These are phyloP conservation scores for Kondoa subrosea DNA, from an alignment of 768 basidiomycete species.

Conservation along the genomic window DNA sequence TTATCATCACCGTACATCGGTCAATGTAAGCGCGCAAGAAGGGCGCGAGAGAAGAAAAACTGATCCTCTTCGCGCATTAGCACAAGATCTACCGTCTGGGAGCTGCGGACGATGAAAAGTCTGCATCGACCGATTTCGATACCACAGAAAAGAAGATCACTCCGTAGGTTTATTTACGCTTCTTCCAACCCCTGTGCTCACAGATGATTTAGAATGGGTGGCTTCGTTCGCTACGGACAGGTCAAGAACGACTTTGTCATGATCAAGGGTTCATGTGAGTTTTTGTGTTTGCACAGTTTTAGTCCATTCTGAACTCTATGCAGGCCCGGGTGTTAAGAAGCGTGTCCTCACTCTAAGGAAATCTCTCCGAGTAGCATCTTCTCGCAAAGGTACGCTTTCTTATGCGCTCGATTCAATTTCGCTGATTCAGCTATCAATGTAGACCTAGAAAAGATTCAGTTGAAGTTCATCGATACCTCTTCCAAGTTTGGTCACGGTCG, in stretches of 20 bases:
- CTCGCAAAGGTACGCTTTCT: too few relatives aligned
- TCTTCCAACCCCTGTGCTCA: too few relatives aligned
- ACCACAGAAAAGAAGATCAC: constrained; percentile 71
- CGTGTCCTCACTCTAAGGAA: constrained; percentile 95
- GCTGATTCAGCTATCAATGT: too few relatives aligned
- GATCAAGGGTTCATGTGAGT: constrained; percentile 71
- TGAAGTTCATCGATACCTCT: constrained; percentile 98
- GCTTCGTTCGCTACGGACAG: constrained; percentile 97
- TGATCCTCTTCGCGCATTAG: background rate
- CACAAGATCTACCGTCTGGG: constrained; percentile 98
- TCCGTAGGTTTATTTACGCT: too few relatives aligned
- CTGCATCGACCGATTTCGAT: constrained; percentile 87
- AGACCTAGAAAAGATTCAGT: constrained; percentile 92
- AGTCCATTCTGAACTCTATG: too few relatives aligned
- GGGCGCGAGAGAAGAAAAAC: background rate
- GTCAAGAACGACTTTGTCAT: constrained; percentile 97
- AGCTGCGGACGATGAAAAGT: constrained; percentile 53
- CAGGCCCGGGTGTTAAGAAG: constrained; percentile 82
- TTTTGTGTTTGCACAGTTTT: too few relatives aligned
- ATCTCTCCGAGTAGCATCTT: constrained; percentile 89
- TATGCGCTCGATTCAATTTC: too few relatives aligned
- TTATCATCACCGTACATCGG: constrained; percentile 60
- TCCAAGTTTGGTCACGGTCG: constrained; percentile 63
- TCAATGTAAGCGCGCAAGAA: constrained; percentile 40
- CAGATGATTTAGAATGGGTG: too few relatives aligned